A percentile compares a stretch with the other conserved stretches of the same genome.
Conservation (phyloP, 2,329 filamentous ascomycete genomes). For the Plenodomus biglobosus region DNA sequence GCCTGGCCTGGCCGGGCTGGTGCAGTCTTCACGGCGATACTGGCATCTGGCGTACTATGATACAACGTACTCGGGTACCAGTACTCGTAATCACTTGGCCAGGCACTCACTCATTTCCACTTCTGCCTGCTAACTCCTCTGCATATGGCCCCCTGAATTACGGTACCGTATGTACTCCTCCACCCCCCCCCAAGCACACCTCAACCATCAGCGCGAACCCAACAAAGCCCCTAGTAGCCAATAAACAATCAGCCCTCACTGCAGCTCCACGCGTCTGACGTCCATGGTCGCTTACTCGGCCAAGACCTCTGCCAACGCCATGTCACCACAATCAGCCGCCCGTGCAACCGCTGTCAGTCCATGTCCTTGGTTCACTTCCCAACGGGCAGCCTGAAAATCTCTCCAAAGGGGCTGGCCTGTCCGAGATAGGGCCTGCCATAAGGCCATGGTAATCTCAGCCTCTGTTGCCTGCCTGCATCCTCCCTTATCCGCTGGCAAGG, state of each 20-base stretch:
- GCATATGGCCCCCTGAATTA: no score
- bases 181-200: background rate
- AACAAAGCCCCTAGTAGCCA: constrained; percentile 21
- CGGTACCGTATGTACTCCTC: background rate
- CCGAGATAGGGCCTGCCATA: constrained; percentile 15
- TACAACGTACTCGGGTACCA: no score
- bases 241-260: constrained; percentile 9
- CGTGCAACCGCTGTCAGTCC: constrained; percentile 27
- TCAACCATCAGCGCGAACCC: constrained; percentile 16
- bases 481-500: no score
- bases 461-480: background rate
- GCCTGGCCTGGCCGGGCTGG: no score
- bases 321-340: constrained; percentile 16
- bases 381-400: constrained; percentile 27
- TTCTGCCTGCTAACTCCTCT: no score
- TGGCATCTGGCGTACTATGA: no score
- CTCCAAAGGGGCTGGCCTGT: constrained; percentile 14
- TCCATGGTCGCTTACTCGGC: constrained; percentile 22
- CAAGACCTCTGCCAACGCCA: constrained; percentile 19
- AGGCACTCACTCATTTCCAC: no score
- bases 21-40: no score
- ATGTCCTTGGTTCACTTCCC: constrained; percentile 15
- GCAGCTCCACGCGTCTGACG: constrained; percentile 29
- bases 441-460: constrained; percentile 15
- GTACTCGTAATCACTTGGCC: no score